Conservation (phyloP, 2,329 filamentous ascomycete species). For the Trichophyton rubrum region DNA sequence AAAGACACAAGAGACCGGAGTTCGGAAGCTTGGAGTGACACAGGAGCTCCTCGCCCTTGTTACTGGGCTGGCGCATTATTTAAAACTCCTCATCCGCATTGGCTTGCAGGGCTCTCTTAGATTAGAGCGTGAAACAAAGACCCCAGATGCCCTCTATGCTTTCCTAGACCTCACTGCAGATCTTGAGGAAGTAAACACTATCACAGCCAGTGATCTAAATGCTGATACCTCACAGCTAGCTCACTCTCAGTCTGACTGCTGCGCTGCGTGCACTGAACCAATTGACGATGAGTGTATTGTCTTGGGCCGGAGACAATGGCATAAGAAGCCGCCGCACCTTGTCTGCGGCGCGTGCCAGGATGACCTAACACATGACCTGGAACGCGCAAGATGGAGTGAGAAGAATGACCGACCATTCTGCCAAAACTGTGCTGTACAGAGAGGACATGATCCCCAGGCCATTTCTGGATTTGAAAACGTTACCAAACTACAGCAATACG, state of each 20-base stretch:
- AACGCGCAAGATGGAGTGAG: slow-evolving; percentile 59
- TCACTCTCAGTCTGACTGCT: slow-evolving; percentile 72
- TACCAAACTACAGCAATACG: slow-evolving; percentile 82
- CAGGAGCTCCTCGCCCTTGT: slow-evolving; percentile 97
- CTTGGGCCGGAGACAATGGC: slow-evolving; percentile 65
- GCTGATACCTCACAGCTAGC: slow-evolving; percentile 54
- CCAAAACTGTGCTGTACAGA: slow-evolving; percentile 45
- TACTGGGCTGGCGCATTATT: slow-evolving; percentile 88
- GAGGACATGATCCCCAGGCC: slow-evolving; percentile 42
- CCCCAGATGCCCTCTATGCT: slow-evolving; percentile 60
- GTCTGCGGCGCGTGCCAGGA: slow-evolving; percentile 56
- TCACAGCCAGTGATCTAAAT: slow-evolving; percentile 52
- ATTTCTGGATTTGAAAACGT: slow-evolving; percentile 58
- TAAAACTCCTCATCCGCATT: slow-evolving; percentile 93
- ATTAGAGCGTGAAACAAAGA: slow-evolving; percentile 70
- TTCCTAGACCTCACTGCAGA: slow-evolving; percentile 77
- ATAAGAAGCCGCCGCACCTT: slow-evolving; percentile 58
- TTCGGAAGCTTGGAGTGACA: slow-evolving; percentile 83
- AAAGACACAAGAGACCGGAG: slow-evolving; percentile 84
- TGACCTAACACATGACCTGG: slow-evolving; percentile 56
- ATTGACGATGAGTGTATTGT: slow-evolving; percentile 90
- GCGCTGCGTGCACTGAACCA: slow-evolving; percentile 64
- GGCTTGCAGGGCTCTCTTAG: slow-evolving; percentile 87
- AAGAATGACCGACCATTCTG: slow-evolving; percentile 61
- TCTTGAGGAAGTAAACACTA: slow-evolving; percentile 66